phyloP scores from a whole-genome alignment of 352 stramenopile genomes.

The Globisporangium heterothallicum region DNA sequence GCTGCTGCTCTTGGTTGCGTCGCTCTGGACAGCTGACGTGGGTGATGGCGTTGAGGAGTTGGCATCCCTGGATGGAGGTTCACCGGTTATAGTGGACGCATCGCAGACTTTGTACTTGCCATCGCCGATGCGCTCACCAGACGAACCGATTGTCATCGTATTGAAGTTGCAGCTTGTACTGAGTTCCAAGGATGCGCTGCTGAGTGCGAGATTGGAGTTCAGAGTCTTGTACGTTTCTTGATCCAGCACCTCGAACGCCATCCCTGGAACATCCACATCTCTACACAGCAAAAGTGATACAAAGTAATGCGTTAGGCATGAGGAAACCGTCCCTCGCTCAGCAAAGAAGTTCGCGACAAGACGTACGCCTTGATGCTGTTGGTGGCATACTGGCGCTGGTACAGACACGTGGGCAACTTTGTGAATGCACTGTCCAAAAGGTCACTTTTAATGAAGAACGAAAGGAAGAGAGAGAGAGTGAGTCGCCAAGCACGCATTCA shows the following conservation, averaged over 20 bases:
- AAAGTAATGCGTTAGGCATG: not conserved
- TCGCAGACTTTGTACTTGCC: conserved; percentile 17
- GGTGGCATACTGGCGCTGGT: conserved; percentile 17
- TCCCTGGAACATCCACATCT: conserved; percentile 5
- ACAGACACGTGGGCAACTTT: conserved; percentile 24
- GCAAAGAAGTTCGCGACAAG: no score
- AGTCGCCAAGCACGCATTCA: not conserved
- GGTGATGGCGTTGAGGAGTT: not conserved
- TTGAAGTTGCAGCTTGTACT: conserved; percentile 11
- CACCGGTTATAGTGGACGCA: conserved; percentile 4
- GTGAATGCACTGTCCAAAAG: conserved; percentile 17
- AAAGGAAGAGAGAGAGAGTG: not conserved
- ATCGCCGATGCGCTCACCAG: conserved; percentile 5
- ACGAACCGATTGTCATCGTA: conserved; percentile 1
- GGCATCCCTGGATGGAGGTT: not conserved
- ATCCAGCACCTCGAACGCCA: conserved; percentile 15
- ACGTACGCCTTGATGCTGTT: conserved; percentile 22
- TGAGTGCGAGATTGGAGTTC: conserved; percentile 5
- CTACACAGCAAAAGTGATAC: not conserved
- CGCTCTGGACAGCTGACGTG: not conserved
- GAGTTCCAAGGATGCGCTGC: conserved; percentile 9
- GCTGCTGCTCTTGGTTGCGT: not conserved
- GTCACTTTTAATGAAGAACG: conserved; percentile 9
- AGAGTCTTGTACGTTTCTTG: conserved; percentile 5
- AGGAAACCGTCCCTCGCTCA: no score